Conservation (phyloP, 2,329 filamentous ascomycete genomes). For the Aspergillus sp. region DNA sequence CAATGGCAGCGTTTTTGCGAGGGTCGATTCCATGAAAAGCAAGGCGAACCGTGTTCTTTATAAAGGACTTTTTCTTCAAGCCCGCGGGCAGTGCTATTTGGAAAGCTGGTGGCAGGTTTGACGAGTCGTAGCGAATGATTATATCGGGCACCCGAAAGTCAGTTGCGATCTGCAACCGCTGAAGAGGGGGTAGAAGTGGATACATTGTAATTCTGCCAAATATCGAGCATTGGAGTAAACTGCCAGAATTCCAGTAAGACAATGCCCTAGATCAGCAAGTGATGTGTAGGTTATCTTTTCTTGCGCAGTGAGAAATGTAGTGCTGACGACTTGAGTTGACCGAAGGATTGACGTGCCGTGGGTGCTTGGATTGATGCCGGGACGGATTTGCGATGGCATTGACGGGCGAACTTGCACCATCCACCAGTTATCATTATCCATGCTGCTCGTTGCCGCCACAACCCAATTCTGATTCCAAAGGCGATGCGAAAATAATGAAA, state of each 20-base stretch:
- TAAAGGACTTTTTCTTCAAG: slow-evolving; percentile 19
- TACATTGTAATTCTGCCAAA: slow-evolving; percentile 22
- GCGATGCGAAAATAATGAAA: slow-evolving; percentile 64
- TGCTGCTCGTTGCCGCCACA: slow-evolving; percentile 64
- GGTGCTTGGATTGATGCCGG: slow-evolving; percentile 5
- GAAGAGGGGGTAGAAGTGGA: slow-evolving; percentile 24
- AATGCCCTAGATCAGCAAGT: slow-evolving; percentile 30
- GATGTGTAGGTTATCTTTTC: slow-evolving; percentile 19
- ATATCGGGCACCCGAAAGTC: slow-evolving; percentile 30
- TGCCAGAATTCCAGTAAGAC: slow-evolving; percentile 31
- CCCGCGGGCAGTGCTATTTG: slow-evolving; percentile 23
- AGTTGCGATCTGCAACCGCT: slow-evolving; percentile 25
- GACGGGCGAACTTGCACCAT: slow-evolving; percentile 45
- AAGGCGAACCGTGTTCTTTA: slow-evolving; percentile 32
- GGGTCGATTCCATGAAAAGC: slow-evolving; percentile 35
- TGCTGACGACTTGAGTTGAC: slow-evolving; percentile 26
- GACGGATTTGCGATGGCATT: slow-evolving; percentile 7
- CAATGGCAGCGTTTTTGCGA: slow-evolving; percentile 23
- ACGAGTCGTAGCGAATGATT: slow-evolving; percentile 26
- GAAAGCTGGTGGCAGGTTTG: slow-evolving; percentile 25
- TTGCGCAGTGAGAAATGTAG: slow-evolving; percentile 16
- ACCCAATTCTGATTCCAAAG: slow-evolving; percentile 73
- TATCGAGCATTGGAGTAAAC: slow-evolving; percentile 33
- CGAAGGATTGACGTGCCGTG: slow-evolving; percentile 13
- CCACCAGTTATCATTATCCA: slow-evolving; percentile 76